These are phyloP conservation scores for Fistulifera solaris DNA, from an alignment of 108 stramenopile genomes.

Conservation along the genomic window DNA sequence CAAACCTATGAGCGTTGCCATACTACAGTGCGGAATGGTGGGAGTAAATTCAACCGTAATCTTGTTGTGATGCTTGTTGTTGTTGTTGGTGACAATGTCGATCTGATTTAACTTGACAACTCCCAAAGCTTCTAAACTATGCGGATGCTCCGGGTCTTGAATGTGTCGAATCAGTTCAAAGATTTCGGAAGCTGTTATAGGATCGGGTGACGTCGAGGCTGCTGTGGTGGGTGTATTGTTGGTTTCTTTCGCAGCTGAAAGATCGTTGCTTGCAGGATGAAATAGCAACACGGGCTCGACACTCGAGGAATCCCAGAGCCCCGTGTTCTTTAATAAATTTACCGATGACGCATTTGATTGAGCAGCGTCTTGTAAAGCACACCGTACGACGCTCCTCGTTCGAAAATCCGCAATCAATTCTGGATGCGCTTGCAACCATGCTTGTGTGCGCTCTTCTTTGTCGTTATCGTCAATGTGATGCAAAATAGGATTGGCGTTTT, in stretches of 20 bases:
- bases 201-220: no score
- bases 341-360: not conserved
- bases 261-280: no score
- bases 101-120: slow-evolving; percentile 83
- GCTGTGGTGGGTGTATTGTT: slow-evolving; percentile 1
- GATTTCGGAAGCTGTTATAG: slow-evolving; percentile 69
- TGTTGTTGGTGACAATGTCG: not conserved
- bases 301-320: not conserved
- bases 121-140: slow-evolving; percentile 94
- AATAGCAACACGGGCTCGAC: no score
- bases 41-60: slow-evolving; percentile 3
- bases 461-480: no score
- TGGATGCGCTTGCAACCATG: no score
- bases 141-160: slow-evolving; percentile 98
- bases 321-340: not conserved
- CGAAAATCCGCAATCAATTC: no score
- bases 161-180: slow-evolving; percentile 95
- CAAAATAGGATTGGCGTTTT: no score
- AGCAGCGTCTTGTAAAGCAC: no score
- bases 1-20: slow-evolving; percentile 98
- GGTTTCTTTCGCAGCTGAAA: slow-evolving; percentile 4
- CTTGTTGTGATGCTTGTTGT: not conserved
- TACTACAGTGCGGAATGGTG: slow-evolving; percentile 95
- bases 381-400: no score
- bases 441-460: no score